phyloP scores from a whole-genome alignment of 768 basidiomycete genomes.

The Naganishia kalamii region DNA sequence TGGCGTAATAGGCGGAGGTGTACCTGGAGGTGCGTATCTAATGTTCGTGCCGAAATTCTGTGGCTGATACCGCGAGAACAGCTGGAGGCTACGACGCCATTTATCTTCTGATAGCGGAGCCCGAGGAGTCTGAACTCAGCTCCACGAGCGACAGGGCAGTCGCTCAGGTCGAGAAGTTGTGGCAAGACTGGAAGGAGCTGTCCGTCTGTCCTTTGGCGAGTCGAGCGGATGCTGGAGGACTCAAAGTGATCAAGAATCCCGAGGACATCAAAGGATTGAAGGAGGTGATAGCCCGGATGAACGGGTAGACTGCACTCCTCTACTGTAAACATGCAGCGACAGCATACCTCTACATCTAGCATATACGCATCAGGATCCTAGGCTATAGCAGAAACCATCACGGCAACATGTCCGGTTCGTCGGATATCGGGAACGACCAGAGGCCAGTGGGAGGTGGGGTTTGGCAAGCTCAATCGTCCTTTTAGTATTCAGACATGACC shows the following conservation, averaged over 20 bases:
- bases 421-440: too few relatives aligned
- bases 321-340: too few relatives aligned
- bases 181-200: constrained; percentile 47
- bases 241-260: constrained; percentile 23
- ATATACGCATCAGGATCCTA: too few relatives aligned
- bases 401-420: too few relatives aligned
- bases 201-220: constrained; percentile 46
- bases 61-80: constrained; percentile 39
- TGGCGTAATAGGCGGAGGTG: constrained; percentile 88
- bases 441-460: too few relatives aligned
- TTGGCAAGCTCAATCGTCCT: too few relatives aligned
- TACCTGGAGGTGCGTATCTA: constrained; percentile 76
- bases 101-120: constrained; percentile 72
- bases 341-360: too few relatives aligned
- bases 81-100: constrained; percentile 97
- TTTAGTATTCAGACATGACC: too few relatives aligned
- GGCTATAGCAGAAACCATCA: too few relatives aligned
- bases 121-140: constrained; percentile 50
- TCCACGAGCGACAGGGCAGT: constrained; percentile 48
- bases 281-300: constrained; percentile 16
- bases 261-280: constrained; percentile 24
- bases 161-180: constrained; percentile 43
- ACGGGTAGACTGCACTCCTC: background rate
- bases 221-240: constrained; percentile 39
- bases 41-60: background rate